These are phyloP conservation scores for Cutaneotrichosporon sp. DNA, from an alignment of 1,284 basidiomycete species.

Conservation along the genomic window DNA sequence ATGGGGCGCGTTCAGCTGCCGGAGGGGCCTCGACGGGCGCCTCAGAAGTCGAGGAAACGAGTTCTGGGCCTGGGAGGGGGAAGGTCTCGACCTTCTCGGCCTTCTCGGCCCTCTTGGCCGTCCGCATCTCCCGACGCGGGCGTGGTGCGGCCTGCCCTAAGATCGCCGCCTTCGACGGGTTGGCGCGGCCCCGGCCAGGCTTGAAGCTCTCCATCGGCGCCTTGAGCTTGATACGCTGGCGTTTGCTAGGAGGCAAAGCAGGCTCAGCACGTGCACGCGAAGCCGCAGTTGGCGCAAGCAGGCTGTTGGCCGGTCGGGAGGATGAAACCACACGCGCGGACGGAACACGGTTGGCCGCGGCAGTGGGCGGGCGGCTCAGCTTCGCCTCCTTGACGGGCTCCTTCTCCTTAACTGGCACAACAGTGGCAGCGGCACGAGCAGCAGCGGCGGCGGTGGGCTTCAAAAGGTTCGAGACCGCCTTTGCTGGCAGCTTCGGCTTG, in stretches of 20 bases:
- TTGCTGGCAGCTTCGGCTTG: background rate
- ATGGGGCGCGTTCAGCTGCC: background rate
- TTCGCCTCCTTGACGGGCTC: constrained; percentile 8
- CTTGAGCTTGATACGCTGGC: constrained; percentile 43
- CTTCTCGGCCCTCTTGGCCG: background rate
- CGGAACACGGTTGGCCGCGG: background rate
- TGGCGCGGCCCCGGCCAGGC: constrained; percentile 23
- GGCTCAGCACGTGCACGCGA: constrained; percentile 27
- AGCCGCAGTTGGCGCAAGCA: constrained; percentile 19
- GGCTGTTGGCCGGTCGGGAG: constrained; percentile 3
- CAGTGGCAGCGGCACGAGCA: constrained; percentile 18
- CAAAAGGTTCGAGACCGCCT: constrained; percentile 11
- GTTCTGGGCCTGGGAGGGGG: constrained; percentile 18
- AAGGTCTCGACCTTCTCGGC: constrained; percentile 13
- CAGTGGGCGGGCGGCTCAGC: background rate
- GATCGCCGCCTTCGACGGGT: constrained; percentile 17
- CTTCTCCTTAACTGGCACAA: background rate
- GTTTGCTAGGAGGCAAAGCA: constrained; percentile 33
- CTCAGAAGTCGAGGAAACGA: background rate
- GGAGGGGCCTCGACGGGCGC: background rate
- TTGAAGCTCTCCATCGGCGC: constrained; percentile 46
- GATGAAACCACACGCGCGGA: background rate
- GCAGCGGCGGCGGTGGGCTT: constrained; percentile 27
- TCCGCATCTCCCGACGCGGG: background rate
- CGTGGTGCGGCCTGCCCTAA: constrained; percentile 5